Evolutionary conservation across 2,329 filamentous ascomycete species (phyloP).

Genomic region (Verticillium tricorpus): DNA sequence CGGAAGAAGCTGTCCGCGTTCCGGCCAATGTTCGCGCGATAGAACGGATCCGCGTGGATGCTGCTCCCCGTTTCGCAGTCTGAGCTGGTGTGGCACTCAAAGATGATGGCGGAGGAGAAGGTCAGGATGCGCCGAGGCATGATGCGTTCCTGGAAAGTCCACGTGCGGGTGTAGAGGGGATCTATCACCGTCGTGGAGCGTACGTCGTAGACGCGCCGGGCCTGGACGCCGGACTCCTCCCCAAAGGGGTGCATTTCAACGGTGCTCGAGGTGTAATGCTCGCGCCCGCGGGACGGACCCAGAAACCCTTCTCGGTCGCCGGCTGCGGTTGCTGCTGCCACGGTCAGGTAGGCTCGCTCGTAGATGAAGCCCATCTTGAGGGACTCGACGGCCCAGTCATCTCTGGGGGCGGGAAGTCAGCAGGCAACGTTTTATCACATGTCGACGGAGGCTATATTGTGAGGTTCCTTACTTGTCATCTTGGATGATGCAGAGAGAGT

Average conservation of each 20-base stretch:
- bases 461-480: constrained; percentile 1
- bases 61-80: background rate
- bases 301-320: background rate
- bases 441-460: too few species aligned
- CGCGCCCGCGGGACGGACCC: background rate
- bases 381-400: constrained; percentile 13
- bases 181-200: background rate
- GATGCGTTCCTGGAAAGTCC: background rate
- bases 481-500: constrained; percentile 21
- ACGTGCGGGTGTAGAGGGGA: background rate
- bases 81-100: background rate
- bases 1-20: background rate
- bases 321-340: background rate
- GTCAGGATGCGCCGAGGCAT: background rate
- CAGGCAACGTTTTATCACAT: background rate
- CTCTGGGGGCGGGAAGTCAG: background rate
- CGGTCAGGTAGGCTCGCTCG: background rate
- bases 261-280: background rate
- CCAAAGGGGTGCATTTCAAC: background rate
- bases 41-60: background rate
- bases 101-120: background rate
- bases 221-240: background rate
- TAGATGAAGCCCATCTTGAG: constrained; percentile 8
- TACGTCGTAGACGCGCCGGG: background rate
- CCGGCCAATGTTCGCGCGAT: background rate